phyloP scores from a whole-genome alignment of 1,284 basidiomycete genomes.

The Fomitopsis palustris region DNA sequence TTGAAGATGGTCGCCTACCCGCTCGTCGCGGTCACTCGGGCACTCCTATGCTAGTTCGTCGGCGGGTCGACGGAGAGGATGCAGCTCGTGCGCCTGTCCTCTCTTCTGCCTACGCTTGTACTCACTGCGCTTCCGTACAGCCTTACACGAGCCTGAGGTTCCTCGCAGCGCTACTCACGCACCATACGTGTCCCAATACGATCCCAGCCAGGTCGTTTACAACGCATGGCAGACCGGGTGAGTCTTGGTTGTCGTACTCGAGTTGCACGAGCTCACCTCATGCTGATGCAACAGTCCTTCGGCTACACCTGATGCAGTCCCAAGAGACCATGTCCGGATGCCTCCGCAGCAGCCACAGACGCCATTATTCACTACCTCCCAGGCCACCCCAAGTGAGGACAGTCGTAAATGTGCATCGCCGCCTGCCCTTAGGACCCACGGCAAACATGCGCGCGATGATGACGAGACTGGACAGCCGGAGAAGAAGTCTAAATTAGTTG shows the following conservation, averaged over 20 bases:
- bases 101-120: background rate
- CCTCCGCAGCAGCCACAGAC: background rate
- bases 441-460: constrained; percentile 25
- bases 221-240: background rate
- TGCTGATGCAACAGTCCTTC: background rate
- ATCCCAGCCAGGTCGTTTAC: background rate
- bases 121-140: background rate
- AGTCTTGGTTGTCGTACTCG: background rate
- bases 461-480: constrained; percentile 33
- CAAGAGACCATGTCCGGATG: background rate
- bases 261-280: background rate
- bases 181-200: background rate
- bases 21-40: background rate
- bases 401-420: background rate
- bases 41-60: background rate
- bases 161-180: background rate
- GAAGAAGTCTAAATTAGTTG: constrained; percentile 45
- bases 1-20: background rate
- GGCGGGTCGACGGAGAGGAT: background rate
- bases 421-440: background rate
- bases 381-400: background rate
- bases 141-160: background rate
- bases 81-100: background rate
- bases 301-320: background rate
- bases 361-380: background rate